Evolutionary conservation across 2,329 filamentous ascomycete genomes (phyloP).

Genomic region (Epichloe bromicola): DNA sequence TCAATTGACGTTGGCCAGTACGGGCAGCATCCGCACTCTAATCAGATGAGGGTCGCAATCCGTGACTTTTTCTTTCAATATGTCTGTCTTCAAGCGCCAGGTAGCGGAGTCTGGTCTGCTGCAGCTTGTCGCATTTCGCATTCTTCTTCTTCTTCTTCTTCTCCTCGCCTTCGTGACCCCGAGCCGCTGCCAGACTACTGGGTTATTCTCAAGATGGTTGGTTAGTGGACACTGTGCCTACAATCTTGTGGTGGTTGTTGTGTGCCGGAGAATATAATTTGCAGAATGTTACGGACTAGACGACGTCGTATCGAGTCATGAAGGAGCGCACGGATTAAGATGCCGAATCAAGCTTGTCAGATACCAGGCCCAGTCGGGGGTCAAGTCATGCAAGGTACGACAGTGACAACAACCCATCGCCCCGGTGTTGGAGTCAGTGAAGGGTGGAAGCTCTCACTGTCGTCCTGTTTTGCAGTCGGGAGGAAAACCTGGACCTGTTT

Average conservation of each 20-base stretch:
- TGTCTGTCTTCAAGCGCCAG: not conserved
- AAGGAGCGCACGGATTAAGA: not conserved
- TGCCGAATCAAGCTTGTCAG: not conserved
- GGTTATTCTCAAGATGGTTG: not conserved
- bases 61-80: constrained; percentile 7
- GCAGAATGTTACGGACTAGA: too few species aligned
- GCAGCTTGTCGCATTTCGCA: not conserved
- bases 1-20: not conserved
- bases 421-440: not conserved
- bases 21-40: not conserved
- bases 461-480: constrained; percentile 5
- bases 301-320: not conserved
- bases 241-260: not conserved
- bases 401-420: constrained; percentile 6
- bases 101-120: constrained; percentile 4
- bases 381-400: constrained; percentile 12
- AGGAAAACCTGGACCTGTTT: constrained; percentile 7
- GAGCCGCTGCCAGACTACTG: too few species aligned
- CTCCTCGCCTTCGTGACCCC: too few species aligned
- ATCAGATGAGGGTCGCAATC: not conserved
- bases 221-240: not conserved
- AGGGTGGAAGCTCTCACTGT: not conserved
- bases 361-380: not conserved
- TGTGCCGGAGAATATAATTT: not conserved
- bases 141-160: not conserved